A percentile compares a stretch with the other conserved stretches of the same genome.
phyloP scores from a whole-genome alignment of 176 grass and related monocot species.

The Musa acuminata region DNA sequence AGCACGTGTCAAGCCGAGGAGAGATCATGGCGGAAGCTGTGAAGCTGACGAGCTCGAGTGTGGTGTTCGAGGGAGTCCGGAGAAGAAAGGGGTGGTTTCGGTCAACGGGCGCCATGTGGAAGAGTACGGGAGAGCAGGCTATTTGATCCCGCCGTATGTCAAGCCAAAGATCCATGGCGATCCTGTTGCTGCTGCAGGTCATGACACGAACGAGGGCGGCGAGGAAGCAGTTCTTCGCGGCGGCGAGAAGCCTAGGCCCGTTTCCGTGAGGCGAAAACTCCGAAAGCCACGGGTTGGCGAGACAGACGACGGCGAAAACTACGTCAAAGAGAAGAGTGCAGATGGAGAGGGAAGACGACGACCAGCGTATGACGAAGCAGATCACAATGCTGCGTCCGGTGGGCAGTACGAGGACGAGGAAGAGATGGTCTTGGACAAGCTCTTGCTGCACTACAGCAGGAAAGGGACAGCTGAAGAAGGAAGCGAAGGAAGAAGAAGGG shows the following conservation, averaged over 20 bases:
- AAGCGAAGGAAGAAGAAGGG: conserved; percentile 15
- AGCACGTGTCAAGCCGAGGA: background rate
- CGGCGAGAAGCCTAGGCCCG: conserved; percentile 29
- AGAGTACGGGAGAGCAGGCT: conserved; percentile 29
- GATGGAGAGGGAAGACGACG: background rate
- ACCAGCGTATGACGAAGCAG: conserved; percentile 10
- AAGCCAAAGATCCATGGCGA: conserved; percentile 23
- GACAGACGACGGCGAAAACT: conserved; percentile 8
- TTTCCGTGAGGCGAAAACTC: conserved; percentile 53
- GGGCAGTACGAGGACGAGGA: conserved; percentile 43
- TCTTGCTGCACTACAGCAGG: conserved; percentile 66
- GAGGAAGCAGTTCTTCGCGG: background rate
- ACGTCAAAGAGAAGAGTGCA: conserved; percentile 12
- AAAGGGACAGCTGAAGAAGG: conserved; percentile 45
- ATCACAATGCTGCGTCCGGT: conserved; percentile 16
- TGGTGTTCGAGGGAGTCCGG: conserved; percentile 14
- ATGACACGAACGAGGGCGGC: too few relatives aligned
- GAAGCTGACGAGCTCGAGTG: conserved; percentile 26
- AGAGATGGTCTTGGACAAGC: conserved; percentile 59
- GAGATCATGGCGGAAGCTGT: conserved; percentile 28
- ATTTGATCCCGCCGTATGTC: conserved; percentile 61
- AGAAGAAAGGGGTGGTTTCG: background rate
- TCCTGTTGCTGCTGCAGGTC: background rate
- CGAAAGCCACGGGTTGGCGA: conserved; percentile 26
- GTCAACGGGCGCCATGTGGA: background rate